Evolutionary conservation across 176 grass and related monocot genomes (phyloP), one percentile per base, ranked within the genome.

Genomic region (Oryza glumipatula): DNA sequence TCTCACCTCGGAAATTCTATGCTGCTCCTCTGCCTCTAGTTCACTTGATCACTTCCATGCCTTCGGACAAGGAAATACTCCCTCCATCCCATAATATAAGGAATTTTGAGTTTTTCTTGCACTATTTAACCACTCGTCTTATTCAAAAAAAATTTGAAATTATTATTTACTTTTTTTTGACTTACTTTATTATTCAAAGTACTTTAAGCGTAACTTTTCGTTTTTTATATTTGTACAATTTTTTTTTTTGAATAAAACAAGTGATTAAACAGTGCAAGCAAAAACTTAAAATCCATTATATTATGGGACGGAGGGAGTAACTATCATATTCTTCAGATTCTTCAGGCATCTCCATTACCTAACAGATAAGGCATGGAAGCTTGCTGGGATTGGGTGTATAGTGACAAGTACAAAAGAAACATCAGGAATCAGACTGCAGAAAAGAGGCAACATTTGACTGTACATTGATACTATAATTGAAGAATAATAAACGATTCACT

Each of bases 1-100:
- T 73, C 86, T 80, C 30, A 85, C 71, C 72, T 88, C 77, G 11
- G 66, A 77, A 78, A 83, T 65, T 78, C 58, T 63, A n/a, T 2
- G 58, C 58, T 23, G 8, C 58, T 63, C 83, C 92, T 68, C 54
- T 51, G 85, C 74, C 85, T 78, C 7, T 67, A 43, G 72, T 85
- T 85, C 28, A 88, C 36, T 72, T 70, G 72, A 82, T 85, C 28
- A 88, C 36, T 72, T 70, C 68, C 38, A 16, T 58, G 6, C 54
- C n/a, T 58, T n/a, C 16, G 19, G 54, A 58, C 19, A n/a, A 52
- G 49, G 3, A 52, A 58, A 6, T 32, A 32, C 30, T 28, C 28
- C 28, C 28, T 28, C 26, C 26, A 26, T 26, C 26, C 26, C 26
- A 28, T 28, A 28, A 28, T 28, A 28, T 28, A 28, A 28, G 1